Conservation (phyloP, 495 filamentous ascomycete species). For the Parathielavia appendiculata region DNA sequence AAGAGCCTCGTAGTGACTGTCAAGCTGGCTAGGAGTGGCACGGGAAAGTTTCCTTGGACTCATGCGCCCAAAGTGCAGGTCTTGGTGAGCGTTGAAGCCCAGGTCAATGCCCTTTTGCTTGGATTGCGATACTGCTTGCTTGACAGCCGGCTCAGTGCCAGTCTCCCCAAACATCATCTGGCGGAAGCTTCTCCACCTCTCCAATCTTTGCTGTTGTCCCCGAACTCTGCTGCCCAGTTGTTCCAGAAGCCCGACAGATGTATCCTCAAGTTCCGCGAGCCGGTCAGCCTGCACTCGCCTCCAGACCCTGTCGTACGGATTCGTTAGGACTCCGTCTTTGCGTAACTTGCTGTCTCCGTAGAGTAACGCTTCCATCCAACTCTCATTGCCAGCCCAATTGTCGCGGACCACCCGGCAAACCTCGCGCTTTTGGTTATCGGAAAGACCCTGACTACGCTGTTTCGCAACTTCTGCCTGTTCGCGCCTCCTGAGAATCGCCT, state of each 20-base stretch:
- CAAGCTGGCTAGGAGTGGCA: constrained; percentile 17
- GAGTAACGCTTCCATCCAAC: constrained; percentile 63
- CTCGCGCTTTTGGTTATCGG: constrained; percentile 36
- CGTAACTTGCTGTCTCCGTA: constrained; percentile 55
- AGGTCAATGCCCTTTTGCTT: constrained; percentile 42
- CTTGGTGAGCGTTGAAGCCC: constrained; percentile 46
- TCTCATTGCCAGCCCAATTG: constrained; percentile 69
- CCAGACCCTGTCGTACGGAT: constrained; percentile 65
- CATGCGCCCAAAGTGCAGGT: constrained; percentile 29
- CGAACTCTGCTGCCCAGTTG: constrained; percentile 59
- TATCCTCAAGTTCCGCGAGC: constrained; percentile 46
- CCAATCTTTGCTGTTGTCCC: constrained; percentile 58
- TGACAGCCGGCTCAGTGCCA: constrained; percentile 20
- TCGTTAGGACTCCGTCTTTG: constrained; percentile 59
- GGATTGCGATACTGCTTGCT: constrained; percentile 19
- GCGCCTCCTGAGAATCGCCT: constrained; percentile 37
- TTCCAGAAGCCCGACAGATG: constrained; percentile 47
- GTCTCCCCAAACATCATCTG: constrained; percentile 41
- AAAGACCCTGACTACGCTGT: constrained; percentile 23
- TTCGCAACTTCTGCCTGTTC: constrained; percentile 35
- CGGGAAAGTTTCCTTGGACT: constrained; percentile 28
- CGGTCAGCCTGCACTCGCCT: constrained; percentile 51
- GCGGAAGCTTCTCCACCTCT: constrained; percentile 68
- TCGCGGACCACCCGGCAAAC: constrained; percentile 52
- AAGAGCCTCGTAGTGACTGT: constrained; percentile 43